phyloP scores from a whole-genome alignment of 2,329 filamentous ascomycete genomes.

The Diaporthe nobilis region DNA sequence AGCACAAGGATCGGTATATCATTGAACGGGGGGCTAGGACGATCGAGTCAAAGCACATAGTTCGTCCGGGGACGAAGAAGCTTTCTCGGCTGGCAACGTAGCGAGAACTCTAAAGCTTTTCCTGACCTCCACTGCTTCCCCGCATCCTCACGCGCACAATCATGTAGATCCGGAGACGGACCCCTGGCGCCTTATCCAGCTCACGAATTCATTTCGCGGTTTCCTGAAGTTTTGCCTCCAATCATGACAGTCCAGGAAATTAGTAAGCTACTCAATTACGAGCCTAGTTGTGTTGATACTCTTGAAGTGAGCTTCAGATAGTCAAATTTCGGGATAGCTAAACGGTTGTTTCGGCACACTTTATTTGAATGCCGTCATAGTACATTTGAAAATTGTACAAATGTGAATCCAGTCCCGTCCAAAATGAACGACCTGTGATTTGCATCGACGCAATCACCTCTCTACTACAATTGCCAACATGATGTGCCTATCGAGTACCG shows the following conservation, averaged over 20 bases:
- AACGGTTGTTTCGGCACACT: conserved; percentile 8
- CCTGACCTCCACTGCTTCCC: conserved; percentile 13
- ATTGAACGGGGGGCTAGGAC: background rate
- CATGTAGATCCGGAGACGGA: background rate
- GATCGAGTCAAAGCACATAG: background rate
- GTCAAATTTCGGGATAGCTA: background rate
- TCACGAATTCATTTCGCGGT: background rate
- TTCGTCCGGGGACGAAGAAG: conserved; percentile 5
- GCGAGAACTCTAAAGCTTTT: conserved; percentile 29
- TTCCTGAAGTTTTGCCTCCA: conserved; percentile 39
- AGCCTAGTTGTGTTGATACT: background rate
- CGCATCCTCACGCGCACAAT: background rate
- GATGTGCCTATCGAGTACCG: background rate
- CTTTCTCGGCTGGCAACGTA: conserved; percentile 18
- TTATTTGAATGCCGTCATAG: conserved; percentile 14
- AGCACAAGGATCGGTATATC: conserved; percentile 1
- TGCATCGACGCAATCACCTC: background rate
- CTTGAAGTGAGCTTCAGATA: background rate
- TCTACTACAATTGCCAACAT: conserved; percentile 3
- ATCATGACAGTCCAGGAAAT: conserved; percentile 13
- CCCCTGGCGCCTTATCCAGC: background rate
- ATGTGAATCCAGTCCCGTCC: background rate
- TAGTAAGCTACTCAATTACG: background rate
- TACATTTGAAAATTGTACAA: background rate
- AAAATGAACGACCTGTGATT: background rate